phyloP scores from a whole-genome alignment of 208 protist species.

The Acanthamoeba sp. region DNA sequence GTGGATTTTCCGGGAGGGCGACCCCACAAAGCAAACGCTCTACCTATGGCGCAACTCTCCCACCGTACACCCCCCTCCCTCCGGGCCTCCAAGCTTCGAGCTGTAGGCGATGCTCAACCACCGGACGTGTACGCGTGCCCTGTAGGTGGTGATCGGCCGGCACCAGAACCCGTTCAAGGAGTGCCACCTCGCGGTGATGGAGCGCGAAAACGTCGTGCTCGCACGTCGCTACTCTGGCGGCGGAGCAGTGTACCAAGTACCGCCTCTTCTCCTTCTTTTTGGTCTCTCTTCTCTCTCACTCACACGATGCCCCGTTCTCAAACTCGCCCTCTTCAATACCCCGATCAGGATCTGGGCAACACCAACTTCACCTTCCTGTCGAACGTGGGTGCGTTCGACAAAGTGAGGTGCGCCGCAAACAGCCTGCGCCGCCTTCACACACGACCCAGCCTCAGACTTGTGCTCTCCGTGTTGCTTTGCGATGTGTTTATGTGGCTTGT shows the following conservation, averaged over 20 bases:
- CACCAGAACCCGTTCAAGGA: conserved; percentile 75
- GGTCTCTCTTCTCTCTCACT: too few species aligned
- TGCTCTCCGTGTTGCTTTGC: not conserved
- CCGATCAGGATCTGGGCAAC: conserved; percentile 71
- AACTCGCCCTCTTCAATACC: not conserved
- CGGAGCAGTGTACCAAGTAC: conserved; percentile 71
- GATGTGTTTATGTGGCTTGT: not conserved
- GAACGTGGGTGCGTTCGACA: not conserved
- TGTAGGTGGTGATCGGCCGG: not conserved
- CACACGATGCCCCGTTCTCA: not conserved
- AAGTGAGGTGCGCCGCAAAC: not conserved
- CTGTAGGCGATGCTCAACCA: not conserved
- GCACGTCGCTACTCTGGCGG: conserved; percentile 61
- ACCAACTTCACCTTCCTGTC: conserved; percentile 73
- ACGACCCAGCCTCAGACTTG: too few species aligned
- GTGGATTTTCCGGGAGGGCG: conserved; percentile 70
- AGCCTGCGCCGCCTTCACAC: not conserved
- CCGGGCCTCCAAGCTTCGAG: not conserved
- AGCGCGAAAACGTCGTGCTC: conserved; percentile 66
- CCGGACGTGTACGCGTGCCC: too few species aligned
- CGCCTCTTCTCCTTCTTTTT: not conserved
- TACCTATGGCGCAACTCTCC: conserved; percentile 74
- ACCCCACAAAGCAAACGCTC: conserved; percentile 58
- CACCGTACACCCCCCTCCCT: not conserved
- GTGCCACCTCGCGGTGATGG: conserved; percentile 61